phyloP scores from a whole-genome alignment of 495 filamentous ascomycete species.

The Xylaria acuta region DNA sequence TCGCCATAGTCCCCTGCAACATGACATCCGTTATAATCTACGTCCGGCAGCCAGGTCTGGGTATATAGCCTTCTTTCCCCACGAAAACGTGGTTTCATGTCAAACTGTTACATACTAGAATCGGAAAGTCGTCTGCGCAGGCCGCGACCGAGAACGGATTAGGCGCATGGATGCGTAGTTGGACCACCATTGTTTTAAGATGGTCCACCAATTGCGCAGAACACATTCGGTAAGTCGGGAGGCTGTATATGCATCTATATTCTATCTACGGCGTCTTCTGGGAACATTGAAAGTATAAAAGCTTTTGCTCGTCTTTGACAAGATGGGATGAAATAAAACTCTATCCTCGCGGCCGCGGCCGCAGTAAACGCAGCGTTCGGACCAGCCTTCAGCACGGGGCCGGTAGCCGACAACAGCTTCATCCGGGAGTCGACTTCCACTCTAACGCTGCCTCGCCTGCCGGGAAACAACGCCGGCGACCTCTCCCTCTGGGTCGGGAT shows the following conservation, averaged over 20 bases:
- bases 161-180: background rate
- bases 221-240: background rate
- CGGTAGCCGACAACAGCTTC: slow-evolving; percentile 3
- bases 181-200: background rate
- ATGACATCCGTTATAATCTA: background rate
- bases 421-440: slow-evolving; percentile 11
- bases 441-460: background rate
- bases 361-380: slow-evolving; percentile 4
- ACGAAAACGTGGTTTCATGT: background rate
- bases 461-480: background rate
- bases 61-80: background rate
- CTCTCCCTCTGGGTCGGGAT: slow-evolving; percentile 11
- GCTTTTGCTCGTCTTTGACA: background rate
- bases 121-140: slow-evolving; percentile 1
- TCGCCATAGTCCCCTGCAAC: background rate
- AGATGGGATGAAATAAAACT: background rate
- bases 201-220: slow-evolving; percentile 17
- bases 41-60: background rate
- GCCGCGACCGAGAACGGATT: slow-evolving; percentile 3
- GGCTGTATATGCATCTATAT: background rate
- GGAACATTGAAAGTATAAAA: background rate
- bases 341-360: background rate
- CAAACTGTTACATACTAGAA: slow-evolving; percentile 5
- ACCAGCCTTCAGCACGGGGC: slow-evolving; percentile 9
- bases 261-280: background rate